These are phyloP conservation scores for Exophiala xenobiotica DNA, from an alignment of 2,329 filamentous ascomycete genomes.

Conservation along the genomic window DNA sequence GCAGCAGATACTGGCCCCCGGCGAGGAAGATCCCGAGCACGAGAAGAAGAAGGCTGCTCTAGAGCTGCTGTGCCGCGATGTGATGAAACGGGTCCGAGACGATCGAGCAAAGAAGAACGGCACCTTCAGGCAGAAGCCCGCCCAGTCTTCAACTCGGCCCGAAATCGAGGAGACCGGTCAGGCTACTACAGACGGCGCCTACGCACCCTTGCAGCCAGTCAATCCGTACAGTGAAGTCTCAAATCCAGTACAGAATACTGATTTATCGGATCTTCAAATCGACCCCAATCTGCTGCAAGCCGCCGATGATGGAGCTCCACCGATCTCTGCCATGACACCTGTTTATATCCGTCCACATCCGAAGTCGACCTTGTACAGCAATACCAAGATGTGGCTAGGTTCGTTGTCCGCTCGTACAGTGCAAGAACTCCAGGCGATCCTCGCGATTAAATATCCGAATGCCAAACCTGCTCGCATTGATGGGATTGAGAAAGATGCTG, in stretches of 20 bases:
- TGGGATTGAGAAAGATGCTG: constrained; percentile 58
- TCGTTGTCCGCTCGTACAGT: constrained; percentile 60
- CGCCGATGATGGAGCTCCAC: constrained; percentile 48
- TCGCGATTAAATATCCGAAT: constrained; percentile 61
- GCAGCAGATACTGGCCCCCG: constrained; percentile 53
- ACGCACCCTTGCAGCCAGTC: constrained; percentile 18
- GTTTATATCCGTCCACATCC: constrained; percentile 70
- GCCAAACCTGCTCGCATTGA: constrained; percentile 61
- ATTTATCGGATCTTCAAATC: constrained; percentile 57
- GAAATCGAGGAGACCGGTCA: constrained; percentile 39
- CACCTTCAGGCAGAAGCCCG: constrained; percentile 35
- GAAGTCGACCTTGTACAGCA: constrained; percentile 55
- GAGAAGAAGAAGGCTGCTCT: constrained; percentile 62
- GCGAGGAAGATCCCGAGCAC: constrained; percentile 54
- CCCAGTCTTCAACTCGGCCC: constrained; percentile 37
- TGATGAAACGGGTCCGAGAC: constrained; percentile 73
- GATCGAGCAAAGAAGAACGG: constrained; percentile 56
- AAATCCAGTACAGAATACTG: constrained; percentile 15
- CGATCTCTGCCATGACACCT: constrained; percentile 21
- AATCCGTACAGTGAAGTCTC: constrained; percentile 20
- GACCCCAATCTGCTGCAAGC: constrained; percentile 62
- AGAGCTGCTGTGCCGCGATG: constrained; percentile 70
- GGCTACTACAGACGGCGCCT: constrained; percentile 31
- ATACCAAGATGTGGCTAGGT: constrained; percentile 61
- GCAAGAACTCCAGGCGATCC: constrained; percentile 62